These are phyloP conservation scores for Pleurozium schreberi DNA, from an alignment of 225 moss, liverwort and hornwort genomes.

Conservation along the genomic window DNA sequence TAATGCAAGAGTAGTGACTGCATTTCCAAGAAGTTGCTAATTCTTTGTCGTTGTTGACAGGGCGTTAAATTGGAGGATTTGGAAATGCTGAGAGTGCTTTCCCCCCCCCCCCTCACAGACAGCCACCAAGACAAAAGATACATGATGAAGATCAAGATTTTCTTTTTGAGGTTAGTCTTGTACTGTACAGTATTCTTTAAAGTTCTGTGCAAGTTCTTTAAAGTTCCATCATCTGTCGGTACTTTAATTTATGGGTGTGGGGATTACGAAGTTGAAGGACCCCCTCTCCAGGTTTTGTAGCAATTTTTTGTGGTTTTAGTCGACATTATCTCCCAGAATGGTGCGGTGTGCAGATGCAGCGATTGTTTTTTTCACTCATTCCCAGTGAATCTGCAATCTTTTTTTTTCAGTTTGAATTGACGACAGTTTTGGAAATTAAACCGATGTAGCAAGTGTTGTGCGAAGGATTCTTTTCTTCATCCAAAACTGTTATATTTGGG, in stretches of 20 bases:
- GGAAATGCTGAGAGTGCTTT: constrained; percentile 58
- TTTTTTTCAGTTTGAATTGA: background rate
- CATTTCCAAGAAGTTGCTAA: background rate
- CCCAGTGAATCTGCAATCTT: constrained; percentile 13
- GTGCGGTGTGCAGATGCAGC: constrained; percentile 64
- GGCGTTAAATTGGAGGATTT: constrained; percentile 79
- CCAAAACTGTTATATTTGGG: background rate
- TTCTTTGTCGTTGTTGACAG: constrained; percentile 11
- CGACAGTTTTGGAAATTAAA: background rate
- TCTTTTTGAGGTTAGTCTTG: background rate
- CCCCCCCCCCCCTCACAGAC: background rate
- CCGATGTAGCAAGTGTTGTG: background rate
- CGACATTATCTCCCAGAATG: background rate
- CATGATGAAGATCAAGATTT: background rate
- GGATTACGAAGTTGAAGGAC: background rate
- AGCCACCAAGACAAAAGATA: background rate
- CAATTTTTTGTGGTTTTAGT: background rate
- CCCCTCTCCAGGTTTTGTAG: background rate
- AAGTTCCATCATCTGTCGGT: background rate
- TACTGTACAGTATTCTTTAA: background rate
- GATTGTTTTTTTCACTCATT: constrained; percentile 4
- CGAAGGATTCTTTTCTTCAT: background rate
- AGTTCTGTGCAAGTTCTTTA: background rate
- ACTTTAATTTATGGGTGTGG: background rate
- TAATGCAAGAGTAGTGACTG: background rate